Evolutionary conservation across 1,139 yeast genomes (phyloP).

Genomic region (Yamadazyma jaroonii): DNA sequence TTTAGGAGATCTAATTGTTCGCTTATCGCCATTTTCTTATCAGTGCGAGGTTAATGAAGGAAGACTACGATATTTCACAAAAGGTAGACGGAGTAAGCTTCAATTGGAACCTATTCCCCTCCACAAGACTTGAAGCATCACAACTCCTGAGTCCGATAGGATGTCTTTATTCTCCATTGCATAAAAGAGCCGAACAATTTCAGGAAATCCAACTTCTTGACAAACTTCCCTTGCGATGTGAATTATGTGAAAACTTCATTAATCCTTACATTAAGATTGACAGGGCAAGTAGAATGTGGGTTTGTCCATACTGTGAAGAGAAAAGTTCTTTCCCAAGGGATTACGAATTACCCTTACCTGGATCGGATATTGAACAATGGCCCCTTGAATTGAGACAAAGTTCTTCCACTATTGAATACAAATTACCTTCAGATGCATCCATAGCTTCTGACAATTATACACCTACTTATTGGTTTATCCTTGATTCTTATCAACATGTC

Average conservation of each 20-base stretch:
- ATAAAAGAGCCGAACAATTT: slow-evolving; percentile 7
- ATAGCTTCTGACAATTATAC: slow-evolving; percentile 1
- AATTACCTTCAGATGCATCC: slow-evolving; percentile 23
- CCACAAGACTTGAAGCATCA: slow-evolving; percentile 35
- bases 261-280: slow-evolving; percentile 32
- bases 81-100: slow-evolving; percentile 21
- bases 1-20: background rate
- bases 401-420: slow-evolving; percentile 26
- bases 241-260: slow-evolving; percentile 25
- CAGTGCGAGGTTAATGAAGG: slow-evolving; percentile 6
- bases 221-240: slow-evolving; percentile 19
- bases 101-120: slow-evolving; percentile 57
- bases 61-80: slow-evolving; percentile 7
- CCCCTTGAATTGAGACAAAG: slow-evolving; percentile 26
- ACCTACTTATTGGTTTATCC: slow-evolving; percentile 18
- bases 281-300: slow-evolving; percentile 33
- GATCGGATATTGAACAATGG: slow-evolving; percentile 19
- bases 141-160: slow-evolving; percentile 37
- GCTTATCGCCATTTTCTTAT: background rate
- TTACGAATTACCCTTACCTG: slow-evolving; percentile 17
- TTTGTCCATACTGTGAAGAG: slow-evolving; percentile 38
- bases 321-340: slow-evolving; percentile 21
- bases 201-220: slow-evolving; percentile 8
- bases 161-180: slow-evolving; percentile 33
- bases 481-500: slow-evolving; percentile 31